Evolutionary conservation across 257 asterid genomes (phyloP), one percentile per base, ranked within the genome.

Genomic region (Rhazya stricta): DNA sequence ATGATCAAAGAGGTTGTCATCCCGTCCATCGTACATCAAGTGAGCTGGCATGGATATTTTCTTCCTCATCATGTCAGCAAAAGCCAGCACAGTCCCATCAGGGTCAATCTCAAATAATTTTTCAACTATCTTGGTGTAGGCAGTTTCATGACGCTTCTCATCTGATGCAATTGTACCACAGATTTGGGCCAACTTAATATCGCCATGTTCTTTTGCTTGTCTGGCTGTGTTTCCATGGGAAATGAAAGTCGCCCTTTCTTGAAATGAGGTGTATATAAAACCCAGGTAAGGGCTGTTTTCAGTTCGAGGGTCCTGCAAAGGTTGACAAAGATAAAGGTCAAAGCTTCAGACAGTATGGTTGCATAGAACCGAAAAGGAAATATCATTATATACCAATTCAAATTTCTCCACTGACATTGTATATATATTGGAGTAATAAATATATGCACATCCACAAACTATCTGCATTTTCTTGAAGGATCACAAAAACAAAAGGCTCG

Each of bases 11-110:
- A 91, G 91, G 74, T 80, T 79, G 45, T 87, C 85, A 19, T 89
- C 97, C 1, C 86, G 86, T 11, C 97, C 97, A 72, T 91, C 97
- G 4, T 83, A 91, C 97, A 91, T 91, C 77, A 91, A 79, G 88
- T 89, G 96, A 41, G 97, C 96, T 0, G 97, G 97, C 97, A 91
- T 91, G 12, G 97, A 84, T 76, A 91, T 81, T 57, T 91, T 91
- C 78, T 91, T 91, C 84, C 85, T 91, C 97, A 91, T 91, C 97
- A 91, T 91, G 79, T 91, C 94, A 9, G 89, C 91, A 61, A 91
- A 84, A 16, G 96, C 84, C 16, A 88, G 73, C 76, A 91, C 88
- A 0, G 97, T 91, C 10, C 89, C 96, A 74, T 91, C 80, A 2
- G 97, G 93, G 79, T 91, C 97, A 5, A 91, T 82, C 83, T 91